Percentiles rank a stretch among this genome's conserved stretches.
Evolutionary conservation across 306 rosid species (phyloP).

Genomic region (Leucaena leucocephala): DNA sequence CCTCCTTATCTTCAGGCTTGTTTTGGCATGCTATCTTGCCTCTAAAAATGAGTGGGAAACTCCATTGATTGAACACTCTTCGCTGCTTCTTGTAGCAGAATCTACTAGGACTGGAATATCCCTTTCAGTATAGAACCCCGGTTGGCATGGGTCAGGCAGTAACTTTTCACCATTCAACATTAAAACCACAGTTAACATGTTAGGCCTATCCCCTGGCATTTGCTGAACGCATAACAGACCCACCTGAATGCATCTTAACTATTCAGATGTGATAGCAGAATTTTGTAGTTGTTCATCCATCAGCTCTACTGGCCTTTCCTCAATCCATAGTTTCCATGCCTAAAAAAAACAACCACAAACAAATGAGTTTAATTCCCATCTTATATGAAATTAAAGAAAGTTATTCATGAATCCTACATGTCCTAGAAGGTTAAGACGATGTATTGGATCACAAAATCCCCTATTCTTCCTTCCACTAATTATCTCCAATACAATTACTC

Average conservation of each 20-base stretch:
- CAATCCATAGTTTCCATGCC: conserved; percentile 46
- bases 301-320: conserved; percentile 23
- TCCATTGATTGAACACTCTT: neutral
- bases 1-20: neutral
- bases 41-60: neutral
- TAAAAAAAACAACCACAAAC: neutral
- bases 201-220: too few relatives aligned
- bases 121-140: conserved; percentile 20
- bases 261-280: neutral
- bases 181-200: conserved; percentile 29
- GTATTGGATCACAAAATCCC: conserved; percentile 38
- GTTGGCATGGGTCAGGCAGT: conserved; percentile 18
- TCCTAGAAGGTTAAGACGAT: conserved; percentile 44
- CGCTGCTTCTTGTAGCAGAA: too few relatives aligned
- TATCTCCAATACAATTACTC: conserved; percentile 52
- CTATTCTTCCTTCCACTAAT: conserved; percentile 49
- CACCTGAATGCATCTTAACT: too few relatives aligned
- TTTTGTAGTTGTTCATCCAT: conserved; percentile 21
- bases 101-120: neutral
- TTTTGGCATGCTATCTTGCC: neutral
- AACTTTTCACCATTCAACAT: conserved; percentile 39
- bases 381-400: neutral
- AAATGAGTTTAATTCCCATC: neutral
- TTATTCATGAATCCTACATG: conserved; percentile 38
- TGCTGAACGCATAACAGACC: too few relatives aligned